These are phyloP conservation scores for Dentipellis sp. DNA, from an alignment of 768 basidiomycete species.

Conservation along the genomic window DNA sequence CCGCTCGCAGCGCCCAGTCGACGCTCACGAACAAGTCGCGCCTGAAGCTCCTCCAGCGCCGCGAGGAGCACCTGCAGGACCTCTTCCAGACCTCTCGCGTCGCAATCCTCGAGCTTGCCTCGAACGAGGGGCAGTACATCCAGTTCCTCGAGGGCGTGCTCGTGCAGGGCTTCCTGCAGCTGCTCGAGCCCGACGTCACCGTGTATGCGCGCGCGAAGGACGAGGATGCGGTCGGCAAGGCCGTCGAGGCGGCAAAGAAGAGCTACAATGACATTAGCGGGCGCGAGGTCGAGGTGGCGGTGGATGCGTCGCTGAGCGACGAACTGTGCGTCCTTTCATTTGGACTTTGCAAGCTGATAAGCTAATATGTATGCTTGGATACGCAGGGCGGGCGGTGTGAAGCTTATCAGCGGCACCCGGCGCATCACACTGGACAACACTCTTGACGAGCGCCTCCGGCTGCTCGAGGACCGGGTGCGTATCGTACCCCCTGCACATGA, in stretches of 20 bases:
- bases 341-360: background rate
- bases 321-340: conserved; percentile 43
- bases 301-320: conserved; percentile 54
- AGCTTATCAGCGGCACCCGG: conserved; percentile 57
- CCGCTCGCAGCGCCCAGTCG: conserved; percentile 67
- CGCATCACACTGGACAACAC: conserved; percentile 93
- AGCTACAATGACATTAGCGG: conserved; percentile 78
- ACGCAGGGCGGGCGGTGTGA: conserved; percentile 75
- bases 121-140: conserved; percentile 60
- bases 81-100: conserved; percentile 71
- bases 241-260: conserved; percentile 52
- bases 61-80: conserved; percentile 88
- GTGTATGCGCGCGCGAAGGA: conserved; percentile 67
- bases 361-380: background rate
- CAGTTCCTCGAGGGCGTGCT: conserved; percentile 81
- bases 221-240: conserved; percentile 45
- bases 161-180: conserved; percentile 74
- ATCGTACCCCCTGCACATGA: background rate
- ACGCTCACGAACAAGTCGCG: conserved; percentile 96
- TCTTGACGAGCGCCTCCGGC: conserved; percentile 78
- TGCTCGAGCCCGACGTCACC: conserved; percentile 67
- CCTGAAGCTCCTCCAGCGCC: conserved; percentile 77
- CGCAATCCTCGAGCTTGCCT: conserved; percentile 50
- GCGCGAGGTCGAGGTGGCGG: conserved; percentile 43
- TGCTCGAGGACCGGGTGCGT: conserved; percentile 84